Conservation (phyloP, 1,284 basidiomycete genomes). For the Megacollybia platyphylla region DNA sequence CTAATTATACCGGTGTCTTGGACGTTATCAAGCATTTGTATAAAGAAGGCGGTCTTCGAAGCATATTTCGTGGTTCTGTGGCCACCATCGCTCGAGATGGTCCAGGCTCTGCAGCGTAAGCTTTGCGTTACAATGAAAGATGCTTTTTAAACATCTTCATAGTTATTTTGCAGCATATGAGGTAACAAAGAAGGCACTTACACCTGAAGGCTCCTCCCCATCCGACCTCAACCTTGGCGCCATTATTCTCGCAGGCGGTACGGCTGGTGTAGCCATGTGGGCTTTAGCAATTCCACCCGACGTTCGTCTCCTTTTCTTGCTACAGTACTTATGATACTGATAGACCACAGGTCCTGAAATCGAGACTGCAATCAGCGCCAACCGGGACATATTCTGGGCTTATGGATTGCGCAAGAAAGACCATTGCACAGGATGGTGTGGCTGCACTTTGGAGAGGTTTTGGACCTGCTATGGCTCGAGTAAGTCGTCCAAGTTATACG, state of each 20-base stretch:
- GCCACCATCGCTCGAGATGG: slow-evolving; percentile 93
- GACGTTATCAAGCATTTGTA: slow-evolving; percentile 91
- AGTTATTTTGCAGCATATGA: slow-evolving; percentile 99
- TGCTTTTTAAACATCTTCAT: slow-evolving; percentile 5
- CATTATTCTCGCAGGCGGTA: slow-evolving; percentile 87
- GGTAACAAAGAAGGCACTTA: slow-evolving; percentile 79
- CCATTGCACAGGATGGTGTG: slow-evolving; percentile 85
- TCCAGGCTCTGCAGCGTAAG: slow-evolving; percentile 91
- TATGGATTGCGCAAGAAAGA: slow-evolving; percentile 86
- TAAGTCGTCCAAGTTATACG: slow-evolving; percentile 21
- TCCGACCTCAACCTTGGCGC: slow-evolving; percentile 80
- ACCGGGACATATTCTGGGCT: slow-evolving; percentile 92
- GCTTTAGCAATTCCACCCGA: slow-evolving; percentile 90
- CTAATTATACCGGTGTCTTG: slow-evolving; percentile 82
- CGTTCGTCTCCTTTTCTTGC: slow-evolving; percentile 31
- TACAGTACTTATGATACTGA: slow-evolving; percentile 1
- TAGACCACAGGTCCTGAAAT: slow-evolving; percentile 76
- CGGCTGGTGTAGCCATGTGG: slow-evolving; percentile 98
- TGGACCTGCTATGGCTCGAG: slow-evolving; percentile 91
- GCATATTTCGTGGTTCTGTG: slow-evolving; percentile 86
- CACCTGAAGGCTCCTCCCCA: slow-evolving; percentile 63
- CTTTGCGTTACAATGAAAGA: slow-evolving; percentile 9
- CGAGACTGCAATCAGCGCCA: slow-evolving; percentile 92
- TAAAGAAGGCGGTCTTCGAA: slow-evolving; percentile 86
- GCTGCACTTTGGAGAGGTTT: slow-evolving; percentile 94